Evolutionary conservation across 2,329 filamentous ascomycete genomes (phyloP).

Genomic region (Neophaeococcomyces aloes): DNA sequence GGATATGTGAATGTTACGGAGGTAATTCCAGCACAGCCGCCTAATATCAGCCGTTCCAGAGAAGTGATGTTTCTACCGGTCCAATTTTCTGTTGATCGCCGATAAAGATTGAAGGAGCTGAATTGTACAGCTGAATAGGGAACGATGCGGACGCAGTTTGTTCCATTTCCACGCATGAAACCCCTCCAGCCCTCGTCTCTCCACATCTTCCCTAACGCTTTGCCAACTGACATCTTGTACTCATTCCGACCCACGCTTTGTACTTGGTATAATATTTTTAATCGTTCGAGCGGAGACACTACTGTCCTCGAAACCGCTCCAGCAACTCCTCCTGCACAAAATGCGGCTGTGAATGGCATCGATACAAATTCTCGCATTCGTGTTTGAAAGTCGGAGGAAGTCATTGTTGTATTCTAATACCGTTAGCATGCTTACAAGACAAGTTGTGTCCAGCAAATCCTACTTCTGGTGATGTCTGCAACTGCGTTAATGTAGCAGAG

Average conservation of each 20-base stretch:
- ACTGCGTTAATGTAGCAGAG: conserved; percentile 13
- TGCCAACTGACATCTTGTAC: conserved; percentile 83
- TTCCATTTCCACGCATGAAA: conserved; percentile 96
- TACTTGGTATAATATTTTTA: conserved; percentile 97
- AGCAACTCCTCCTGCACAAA: conserved; percentile 85
- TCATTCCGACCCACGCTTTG: conserved; percentile 84
- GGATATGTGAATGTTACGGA: conserved; percentile 94
- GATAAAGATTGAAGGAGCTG: conserved; percentile 96
- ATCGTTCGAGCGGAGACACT: conserved; percentile 84
- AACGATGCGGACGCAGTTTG: conserved; percentile 95
- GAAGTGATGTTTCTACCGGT: conserved; percentile 66
- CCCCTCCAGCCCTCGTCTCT: conserved; percentile 92
- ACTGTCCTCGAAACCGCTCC: conserved; percentile 96
- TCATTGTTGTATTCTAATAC: conserved; percentile 15
- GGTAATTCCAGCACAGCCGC: conserved; percentile 84
- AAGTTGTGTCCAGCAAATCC: conserved; percentile 1
- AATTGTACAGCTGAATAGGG: conserved; percentile 98
- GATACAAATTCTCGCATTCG: conserved; percentile 43
- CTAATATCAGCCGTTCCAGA: conserved; percentile 70
- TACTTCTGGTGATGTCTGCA: conserved; percentile 18
- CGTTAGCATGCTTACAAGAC: neutral
- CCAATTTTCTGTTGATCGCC: conserved; percentile 68
- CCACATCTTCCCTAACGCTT: conserved; percentile 91
- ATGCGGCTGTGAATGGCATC: conserved; percentile 79
- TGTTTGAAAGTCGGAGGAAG: conserved; percentile 19